phyloP scores from a whole-genome alignment of 179 eudicot genomes.

The Patellifolia procumbens region DNA sequence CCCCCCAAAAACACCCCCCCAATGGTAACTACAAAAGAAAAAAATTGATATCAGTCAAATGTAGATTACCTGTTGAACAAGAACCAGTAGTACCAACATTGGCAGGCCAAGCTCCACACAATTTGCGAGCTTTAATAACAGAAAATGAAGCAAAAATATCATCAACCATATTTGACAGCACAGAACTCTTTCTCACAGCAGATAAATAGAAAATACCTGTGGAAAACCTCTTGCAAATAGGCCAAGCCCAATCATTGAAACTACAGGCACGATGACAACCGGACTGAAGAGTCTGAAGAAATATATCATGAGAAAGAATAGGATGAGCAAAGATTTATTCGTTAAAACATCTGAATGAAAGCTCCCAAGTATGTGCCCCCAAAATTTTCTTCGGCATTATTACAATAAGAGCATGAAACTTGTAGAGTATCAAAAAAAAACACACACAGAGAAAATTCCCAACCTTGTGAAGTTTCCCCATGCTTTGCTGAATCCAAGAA shows the following conservation, averaged over 20 bases:
- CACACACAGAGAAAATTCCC: not conserved
- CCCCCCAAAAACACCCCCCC: too few species aligned
- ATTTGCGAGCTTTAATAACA: conserved; percentile 55
- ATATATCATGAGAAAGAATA: not conserved
- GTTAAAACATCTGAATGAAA: too few species aligned
- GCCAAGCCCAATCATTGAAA: conserved; percentile 82
- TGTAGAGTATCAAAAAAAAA: too few species aligned
- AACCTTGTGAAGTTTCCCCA: conserved; percentile 88
- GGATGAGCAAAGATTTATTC: too few species aligned
- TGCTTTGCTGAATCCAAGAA: conserved; percentile 71
- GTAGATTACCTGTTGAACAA: conserved; percentile 66
- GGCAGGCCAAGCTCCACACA: conserved; percentile 95
- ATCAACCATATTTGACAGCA: not conserved
- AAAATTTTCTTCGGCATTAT: not conserved
- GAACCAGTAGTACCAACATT: conserved; percentile 70
- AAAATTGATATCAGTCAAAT: not conserved
- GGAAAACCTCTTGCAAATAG: conserved; percentile 84
- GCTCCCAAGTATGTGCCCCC: not conserved
- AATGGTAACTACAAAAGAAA: not conserved
- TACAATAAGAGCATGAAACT: not conserved
- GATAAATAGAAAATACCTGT: conserved; percentile 43
- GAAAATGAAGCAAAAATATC: conserved; percentile 12
- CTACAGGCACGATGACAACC: conserved; percentile 71
- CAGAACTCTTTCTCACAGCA: not conserved
- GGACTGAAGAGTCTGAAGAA: conserved; percentile 73